Percentiles rank a stretch among this genome's conserved stretches.
phyloP scores from a whole-genome alignment of 345 rosid species.

The Schrenkiella parvula region DNA sequence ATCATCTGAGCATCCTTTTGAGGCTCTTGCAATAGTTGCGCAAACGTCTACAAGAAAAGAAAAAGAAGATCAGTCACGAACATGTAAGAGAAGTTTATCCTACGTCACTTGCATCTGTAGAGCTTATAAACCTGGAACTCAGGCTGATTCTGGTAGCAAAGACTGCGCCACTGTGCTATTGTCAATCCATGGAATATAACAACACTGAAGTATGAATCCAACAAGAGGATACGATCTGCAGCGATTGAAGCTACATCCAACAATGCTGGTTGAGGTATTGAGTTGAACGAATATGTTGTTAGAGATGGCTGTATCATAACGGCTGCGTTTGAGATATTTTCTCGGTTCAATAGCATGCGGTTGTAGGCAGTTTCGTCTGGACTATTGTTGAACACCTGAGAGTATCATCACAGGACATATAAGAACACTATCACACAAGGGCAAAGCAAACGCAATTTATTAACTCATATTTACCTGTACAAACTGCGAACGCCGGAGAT shows the following conservation, averaged over 20 bases:
- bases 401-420: slow-evolving; percentile 12
- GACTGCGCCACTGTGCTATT: slow-evolving; percentile 93
- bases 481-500: slow-evolving; percentile 92
- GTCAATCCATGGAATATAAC: slow-evolving; percentile 98
- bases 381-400: slow-evolving; percentile 35
- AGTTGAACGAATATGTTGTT: slow-evolving; percentile 79
- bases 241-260: slow-evolving; percentile 93
- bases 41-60: background rate
- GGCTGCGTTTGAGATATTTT: slow-evolving; percentile 29
- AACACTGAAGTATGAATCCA: slow-evolving; percentile 90
- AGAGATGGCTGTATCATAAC: slow-evolving; percentile 86
- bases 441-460: background rate
- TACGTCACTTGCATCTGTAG: background rate
- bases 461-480: slow-evolving; percentile 58
- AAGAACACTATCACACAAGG: background rate
- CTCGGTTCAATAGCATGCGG: slow-evolving; percentile 29
- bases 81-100: background rate
- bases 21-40: background rate
- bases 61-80: background rate
- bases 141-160: slow-evolving; percentile 90
- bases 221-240: slow-evolving; percentile 82
- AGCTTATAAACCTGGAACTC: slow-evolving; percentile 61
- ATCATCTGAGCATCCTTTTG: background rate
- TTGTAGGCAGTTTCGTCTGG: slow-evolving; percentile 36
- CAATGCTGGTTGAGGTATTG: slow-evolving; percentile 82